phyloP scores from a whole-genome alignment of 2,329 filamentous ascomycete genomes.

The Botryotinia convoluta region DNA sequence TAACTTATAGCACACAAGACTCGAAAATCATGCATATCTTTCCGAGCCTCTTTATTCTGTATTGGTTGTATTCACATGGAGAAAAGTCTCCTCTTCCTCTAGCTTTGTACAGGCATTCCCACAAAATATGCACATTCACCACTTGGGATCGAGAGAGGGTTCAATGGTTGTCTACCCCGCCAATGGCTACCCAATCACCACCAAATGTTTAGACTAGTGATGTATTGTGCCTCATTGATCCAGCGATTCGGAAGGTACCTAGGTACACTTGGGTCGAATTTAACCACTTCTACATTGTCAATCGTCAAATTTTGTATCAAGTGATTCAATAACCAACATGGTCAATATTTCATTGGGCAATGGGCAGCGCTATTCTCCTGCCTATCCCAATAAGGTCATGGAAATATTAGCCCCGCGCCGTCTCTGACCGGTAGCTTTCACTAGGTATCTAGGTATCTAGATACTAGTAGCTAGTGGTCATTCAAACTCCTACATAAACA shows the following conservation, averaged over 20 bases:
- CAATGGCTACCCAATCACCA: not conserved
- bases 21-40: not conserved
- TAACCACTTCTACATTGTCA: not conserved
- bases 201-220: not conserved
- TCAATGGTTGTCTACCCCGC: not conserved
- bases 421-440: not conserved
- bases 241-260: not conserved
- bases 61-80: not conserved
- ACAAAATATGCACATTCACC: not conserved
- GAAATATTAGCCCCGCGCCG: not conserved
- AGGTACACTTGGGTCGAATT: not conserved
- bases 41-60: not conserved
- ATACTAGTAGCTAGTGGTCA: not conserved
- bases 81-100: not conserved
- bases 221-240: not conserved
- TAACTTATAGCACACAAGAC: not conserved
- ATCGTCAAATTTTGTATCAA: not conserved
- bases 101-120: not conserved
- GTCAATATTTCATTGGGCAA: not conserved
- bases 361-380: not conserved
- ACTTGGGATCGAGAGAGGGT: not conserved
- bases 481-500: constrained; percentile 7
- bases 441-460: not conserved
- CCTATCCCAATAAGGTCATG: not conserved
- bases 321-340: not conserved